Conservation (phyloP, 2,329 filamentous ascomycete species). For the Pseudogymnoascus sp. region DNA sequence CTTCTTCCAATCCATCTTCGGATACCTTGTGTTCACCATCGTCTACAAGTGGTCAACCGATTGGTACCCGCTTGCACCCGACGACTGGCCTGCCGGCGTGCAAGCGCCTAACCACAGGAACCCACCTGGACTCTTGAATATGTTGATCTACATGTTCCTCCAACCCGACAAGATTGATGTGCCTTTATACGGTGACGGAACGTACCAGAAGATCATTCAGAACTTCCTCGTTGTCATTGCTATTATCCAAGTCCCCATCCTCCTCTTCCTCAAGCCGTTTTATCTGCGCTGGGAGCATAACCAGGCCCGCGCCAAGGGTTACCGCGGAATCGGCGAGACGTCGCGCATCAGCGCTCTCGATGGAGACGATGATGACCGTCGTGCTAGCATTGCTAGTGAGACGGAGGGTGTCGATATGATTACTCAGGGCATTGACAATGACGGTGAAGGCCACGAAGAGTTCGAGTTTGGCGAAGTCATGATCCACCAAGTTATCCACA, state of each 20-base stretch:
- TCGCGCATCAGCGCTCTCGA: conserved; percentile 85
- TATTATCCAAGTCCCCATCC: conserved; percentile 76
- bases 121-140: conserved; percentile 89
- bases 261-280: conserved; percentile 92
- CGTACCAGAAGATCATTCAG: conserved; percentile 71
- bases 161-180: conserved; percentile 70
- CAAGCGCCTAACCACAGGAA: conserved; percentile 34
- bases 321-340: conserved; percentile 86
- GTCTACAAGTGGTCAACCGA: conserved; percentile 96
- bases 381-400: conserved; percentile 66
- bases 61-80: conserved; percentile 54
- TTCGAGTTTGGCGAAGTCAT: conserved; percentile 97
- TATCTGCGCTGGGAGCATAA: conserved; percentile 95
- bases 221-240: conserved; percentile 74
- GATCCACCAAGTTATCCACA: conserved; percentile 99
- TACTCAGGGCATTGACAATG: conserved; percentile 71
- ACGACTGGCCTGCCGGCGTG: conserved; percentile 35
- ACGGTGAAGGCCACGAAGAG: conserved; percentile 78
- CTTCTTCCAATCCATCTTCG: conserved; percentile 98
- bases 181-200: conserved; percentile 54
- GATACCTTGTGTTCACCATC: conserved; percentile 89
- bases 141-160: conserved; percentile 99
- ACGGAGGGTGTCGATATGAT: conserved; percentile 83
- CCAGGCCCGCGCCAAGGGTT: conserved; percentile 76
- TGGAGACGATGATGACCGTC: conserved; percentile 68